Evolutionary conservation across 257 asterid genomes (phyloP), one percentile per base, ranked within the genome.

Genomic region (Nicotiana undulata): DNA sequence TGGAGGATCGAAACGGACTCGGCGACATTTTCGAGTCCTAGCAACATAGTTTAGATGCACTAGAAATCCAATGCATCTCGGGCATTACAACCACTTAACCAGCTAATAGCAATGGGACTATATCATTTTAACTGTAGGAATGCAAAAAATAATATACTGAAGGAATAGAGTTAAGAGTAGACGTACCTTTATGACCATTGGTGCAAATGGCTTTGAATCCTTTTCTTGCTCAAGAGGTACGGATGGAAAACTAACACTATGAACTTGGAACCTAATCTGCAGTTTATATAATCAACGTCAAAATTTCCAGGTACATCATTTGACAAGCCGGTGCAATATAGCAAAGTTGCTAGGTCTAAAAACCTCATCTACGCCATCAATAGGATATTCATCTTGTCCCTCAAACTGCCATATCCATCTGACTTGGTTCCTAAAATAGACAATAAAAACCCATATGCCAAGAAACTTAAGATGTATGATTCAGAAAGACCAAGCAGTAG

Each of bases 331-430:
- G 34, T 72, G 61, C 63, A 26, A 2, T 40, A 74, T 26, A 74
- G 79, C 79, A 51, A 74, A 74, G 28, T 8, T 49, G 44, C 16
- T 74, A 17, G 17, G 24, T 74, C 22, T 63, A 77, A 12, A 80
- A 66, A 95, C 99, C 99, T 93, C 97, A 77, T 91, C 96, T 20
- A 74, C 29, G 44, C 89, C 90, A 52, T 91, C 96, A 79, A 95
- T 87, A 6, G 92, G 90, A 74, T 84, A 93, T 52, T 86, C 49
- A 40, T 40, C 82, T 56, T 83, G 85, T 51, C 79, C 97, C 37
- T 82, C 85, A 63, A 60, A 93, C 83, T 85, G 84, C 98, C 99
- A 95, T 60, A 84, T 67, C 99, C 98, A 95, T 81, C 75, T 77
- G 79, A 91, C 84, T 63, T 77, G 85, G 44, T 83, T 85, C 85